A percentile compares a stretch with the other conserved stretches of the same genome.
phyloP scores from a whole-genome alignment of 116 monocot species.

The Phalaenopsis hybrid region DNA sequence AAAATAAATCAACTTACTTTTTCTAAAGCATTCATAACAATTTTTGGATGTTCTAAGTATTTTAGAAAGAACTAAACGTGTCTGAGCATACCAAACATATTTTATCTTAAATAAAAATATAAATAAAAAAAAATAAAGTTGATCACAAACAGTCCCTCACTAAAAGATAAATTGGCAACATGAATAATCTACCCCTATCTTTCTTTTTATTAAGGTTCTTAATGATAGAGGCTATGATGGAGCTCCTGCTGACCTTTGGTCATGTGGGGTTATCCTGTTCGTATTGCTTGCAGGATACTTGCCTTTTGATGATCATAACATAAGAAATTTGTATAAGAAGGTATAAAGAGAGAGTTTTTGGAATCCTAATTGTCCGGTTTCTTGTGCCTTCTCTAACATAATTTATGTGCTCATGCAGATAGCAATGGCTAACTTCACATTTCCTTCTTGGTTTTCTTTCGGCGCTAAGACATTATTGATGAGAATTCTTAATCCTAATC shows the following conservation, averaged over 20 bases:
- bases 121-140: too few relatives aligned
- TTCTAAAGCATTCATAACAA: too few relatives aligned
- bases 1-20: too few relatives aligned
- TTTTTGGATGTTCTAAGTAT: too few relatives aligned
- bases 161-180: background rate
- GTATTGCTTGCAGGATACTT: slow-evolving; percentile 85
- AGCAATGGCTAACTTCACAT: slow-evolving; percentile 67
- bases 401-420: slow-evolving; percentile 49
- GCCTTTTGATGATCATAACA: slow-evolving; percentile 87
- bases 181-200: background rate
- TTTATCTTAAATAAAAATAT: too few relatives aligned
- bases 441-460: slow-evolving; percentile 79
- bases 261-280: slow-evolving; percentile 83
- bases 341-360: slow-evolving; percentile 26
- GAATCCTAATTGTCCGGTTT: background rate
- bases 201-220: slow-evolving; percentile 42
- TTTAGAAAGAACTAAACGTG: too few relatives aligned
- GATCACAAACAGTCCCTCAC: too few relatives aligned
- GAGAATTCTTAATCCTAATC: slow-evolving; percentile 87
- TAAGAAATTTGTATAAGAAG: slow-evolving; percentile 68
- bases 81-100: too few relatives aligned
- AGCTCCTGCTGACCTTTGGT: slow-evolving; percentile 82
- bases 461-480: slow-evolving; percentile 65
- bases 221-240: slow-evolving; percentile 85
- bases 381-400: slow-evolving; percentile 4